Conservation (phyloP, 2,329 filamentous ascomycete species). For the Davidsoniella virescens region DNA sequence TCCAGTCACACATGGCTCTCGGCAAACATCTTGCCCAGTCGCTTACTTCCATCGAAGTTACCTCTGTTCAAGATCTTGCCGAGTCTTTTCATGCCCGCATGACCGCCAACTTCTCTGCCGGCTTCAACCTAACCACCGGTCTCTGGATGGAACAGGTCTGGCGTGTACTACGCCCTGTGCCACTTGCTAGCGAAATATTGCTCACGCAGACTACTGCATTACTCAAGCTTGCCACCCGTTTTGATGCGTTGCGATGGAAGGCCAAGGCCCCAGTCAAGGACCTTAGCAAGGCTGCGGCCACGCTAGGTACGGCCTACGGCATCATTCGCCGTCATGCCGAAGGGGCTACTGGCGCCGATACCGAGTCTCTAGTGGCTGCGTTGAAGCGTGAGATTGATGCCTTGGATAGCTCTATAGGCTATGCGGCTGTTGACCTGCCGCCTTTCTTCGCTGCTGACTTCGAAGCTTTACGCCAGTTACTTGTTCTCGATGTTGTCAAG, state of each 20-base stretch:
- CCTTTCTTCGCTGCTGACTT: constrained; percentile 41
- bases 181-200: constrained; percentile 30
- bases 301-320: constrained; percentile 38
- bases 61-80: constrained; percentile 20
- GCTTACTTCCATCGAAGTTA: constrained; percentile 2
- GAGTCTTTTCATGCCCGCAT: constrained; percentile 26
- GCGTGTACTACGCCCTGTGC: constrained; percentile 50
- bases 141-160: constrained; percentile 68
- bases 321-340: constrained; percentile 30
- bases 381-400: constrained; percentile 34
- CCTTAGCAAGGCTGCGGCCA: constrained; percentile 35
- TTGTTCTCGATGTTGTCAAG: constrained; percentile 23
- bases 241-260: constrained; percentile 46
- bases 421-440: constrained; percentile 24
- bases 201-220: constrained; percentile 34
- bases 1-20: constrained; percentile 45
- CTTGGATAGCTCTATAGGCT: constrained; percentile 31
- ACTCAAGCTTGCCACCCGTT: constrained; percentile 39
- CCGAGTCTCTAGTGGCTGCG: constrained; percentile 31
- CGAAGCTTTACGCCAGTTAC: constrained; percentile 37
- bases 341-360: constrained; percentile 22
- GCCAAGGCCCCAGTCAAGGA: constrained; percentile 34
- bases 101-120: constrained; percentile 44
- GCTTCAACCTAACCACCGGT: constrained; percentile 59
- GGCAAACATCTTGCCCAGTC: constrained; percentile 17